phyloP scores from a whole-genome alignment of 164 flowering plant species.

The Echeveria elegans region DNA sequence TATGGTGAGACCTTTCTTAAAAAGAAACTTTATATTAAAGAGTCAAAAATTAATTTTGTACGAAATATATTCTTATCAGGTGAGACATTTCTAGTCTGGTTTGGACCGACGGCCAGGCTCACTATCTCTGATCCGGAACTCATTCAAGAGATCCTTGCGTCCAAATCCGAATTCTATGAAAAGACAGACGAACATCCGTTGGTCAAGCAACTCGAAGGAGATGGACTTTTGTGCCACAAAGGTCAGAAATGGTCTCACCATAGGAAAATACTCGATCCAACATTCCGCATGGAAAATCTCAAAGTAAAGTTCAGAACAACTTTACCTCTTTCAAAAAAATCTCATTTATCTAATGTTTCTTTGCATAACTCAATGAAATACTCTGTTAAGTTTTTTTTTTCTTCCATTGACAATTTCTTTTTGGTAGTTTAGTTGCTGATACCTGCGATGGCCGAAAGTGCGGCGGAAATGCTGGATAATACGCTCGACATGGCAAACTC shows the following conservation, averaged over 20 bases:
- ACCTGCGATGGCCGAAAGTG: conserved; percentile 70
- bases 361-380: conserved; percentile 21
- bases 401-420: no score
- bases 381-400: conserved; percentile 9
- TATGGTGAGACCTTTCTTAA: conserved; percentile 44
- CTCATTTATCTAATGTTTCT: not conserved
- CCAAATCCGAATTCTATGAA: conserved; percentile 75
- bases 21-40: no score
- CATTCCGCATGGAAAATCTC: conserved; percentile 93
- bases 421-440: conserved; percentile 37
- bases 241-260: conserved; percentile 99
- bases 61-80: conserved; percentile 33
- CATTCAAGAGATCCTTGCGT: conserved; percentile 69
- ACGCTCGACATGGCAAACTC: conserved; percentile 36
- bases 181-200: conserved; percentile 82
- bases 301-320: conserved; percentile 56
- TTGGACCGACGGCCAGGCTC: conserved; percentile 79
- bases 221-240: conserved; percentile 83
- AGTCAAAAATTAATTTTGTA: not conserved
- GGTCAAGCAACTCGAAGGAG: conserved; percentile 89
- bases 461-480: conserved; percentile 54
- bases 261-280: conserved; percentile 73
- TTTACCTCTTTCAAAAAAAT: no score
- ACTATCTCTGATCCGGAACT: conserved; percentile 88
- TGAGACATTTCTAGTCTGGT: conserved; percentile 91